phyloP scores from a whole-genome alignment of 345 rosid species.

The Jatropha curcas region DNA sequence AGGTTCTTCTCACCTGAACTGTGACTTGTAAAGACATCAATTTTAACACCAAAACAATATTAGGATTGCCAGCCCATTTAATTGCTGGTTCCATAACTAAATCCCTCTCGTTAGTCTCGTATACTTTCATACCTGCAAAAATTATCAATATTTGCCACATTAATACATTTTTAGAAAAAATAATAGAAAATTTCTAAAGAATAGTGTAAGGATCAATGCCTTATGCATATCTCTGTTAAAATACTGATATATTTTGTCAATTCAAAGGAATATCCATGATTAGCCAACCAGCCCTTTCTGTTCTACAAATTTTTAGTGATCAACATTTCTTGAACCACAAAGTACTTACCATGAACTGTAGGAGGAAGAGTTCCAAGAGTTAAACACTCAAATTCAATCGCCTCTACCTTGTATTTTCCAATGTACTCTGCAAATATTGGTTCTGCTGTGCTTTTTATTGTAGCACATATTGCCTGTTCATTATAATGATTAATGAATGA shows the following conservation, averaged over 20 bases:
- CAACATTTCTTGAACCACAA: background rate
- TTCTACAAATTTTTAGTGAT: background rate
- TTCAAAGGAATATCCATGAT: background rate
- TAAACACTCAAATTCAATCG: conserved; percentile 52
- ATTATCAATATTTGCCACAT: background rate
- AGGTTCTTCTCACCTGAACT: conserved; percentile 56
- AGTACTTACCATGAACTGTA: conserved; percentile 49
- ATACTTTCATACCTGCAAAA: conserved; percentile 59
- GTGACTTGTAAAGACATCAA: conserved; percentile 44
- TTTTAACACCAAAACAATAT: conserved; percentile 60
- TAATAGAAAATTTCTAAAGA: background rate
- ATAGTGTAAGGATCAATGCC: background rate
- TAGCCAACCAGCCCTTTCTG: background rate
- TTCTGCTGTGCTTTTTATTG: conserved; percentile 43
- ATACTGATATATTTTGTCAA: background rate
- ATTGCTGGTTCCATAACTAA: conserved; percentile 68
- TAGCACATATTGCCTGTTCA: conserved; percentile 57
- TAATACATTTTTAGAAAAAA: background rate
- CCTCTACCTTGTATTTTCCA: conserved; percentile 48
- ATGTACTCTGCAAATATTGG: conserved; percentile 63
- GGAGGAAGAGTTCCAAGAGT: conserved; percentile 76
- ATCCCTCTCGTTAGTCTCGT: conserved; percentile 71
- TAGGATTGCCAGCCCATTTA: conserved; percentile 83
- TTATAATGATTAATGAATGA: conserved; percentile 4
- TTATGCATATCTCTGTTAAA: background rate